Conservation (phyloP, 2,329 filamentous ascomycete species). For the Penicillium paneum region DNA sequence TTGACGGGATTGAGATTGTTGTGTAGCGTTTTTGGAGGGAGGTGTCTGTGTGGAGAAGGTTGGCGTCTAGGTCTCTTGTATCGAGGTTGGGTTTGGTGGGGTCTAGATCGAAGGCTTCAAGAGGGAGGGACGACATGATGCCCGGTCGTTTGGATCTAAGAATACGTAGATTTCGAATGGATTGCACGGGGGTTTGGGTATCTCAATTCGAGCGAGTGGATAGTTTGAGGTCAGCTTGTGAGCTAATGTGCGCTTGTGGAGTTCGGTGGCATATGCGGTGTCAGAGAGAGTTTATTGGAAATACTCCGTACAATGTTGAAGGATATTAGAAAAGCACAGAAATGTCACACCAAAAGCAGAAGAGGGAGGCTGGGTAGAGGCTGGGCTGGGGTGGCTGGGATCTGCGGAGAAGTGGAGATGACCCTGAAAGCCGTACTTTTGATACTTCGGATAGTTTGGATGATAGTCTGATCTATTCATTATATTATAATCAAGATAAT, state of each 20-base stretch:
- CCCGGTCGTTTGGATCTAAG: neutral
- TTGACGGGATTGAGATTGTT: slow-evolving; percentile 56
- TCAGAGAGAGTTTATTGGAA: neutral
- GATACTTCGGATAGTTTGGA: neutral
- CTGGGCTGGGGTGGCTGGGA: slow-evolving; percentile 2
- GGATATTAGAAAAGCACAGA: neutral
- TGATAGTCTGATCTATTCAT: neutral
- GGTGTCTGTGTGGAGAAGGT: slow-evolving; percentile 9
- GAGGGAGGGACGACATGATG: neutral
- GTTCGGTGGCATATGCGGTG: neutral
- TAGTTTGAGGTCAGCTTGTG: neutral
- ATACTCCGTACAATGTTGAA: neutral
- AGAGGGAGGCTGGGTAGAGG: neutral
- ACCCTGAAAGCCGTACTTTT: neutral
- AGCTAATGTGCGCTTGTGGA: neutral
- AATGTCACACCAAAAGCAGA: neutral
- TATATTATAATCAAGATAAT: neutral
- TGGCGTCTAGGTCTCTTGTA: neutral
- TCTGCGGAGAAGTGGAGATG: slow-evolving; percentile 7
- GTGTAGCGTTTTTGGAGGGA: slow-evolving; percentile 24
- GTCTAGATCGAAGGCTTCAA: neutral
- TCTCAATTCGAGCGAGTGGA: neutral
- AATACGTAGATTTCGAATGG: neutral
- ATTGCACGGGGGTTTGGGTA: neutral
- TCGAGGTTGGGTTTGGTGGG: neutral